Conservation (phyloP, 1,284 basidiomycete genomes). For the Trametes sp. region DNA sequence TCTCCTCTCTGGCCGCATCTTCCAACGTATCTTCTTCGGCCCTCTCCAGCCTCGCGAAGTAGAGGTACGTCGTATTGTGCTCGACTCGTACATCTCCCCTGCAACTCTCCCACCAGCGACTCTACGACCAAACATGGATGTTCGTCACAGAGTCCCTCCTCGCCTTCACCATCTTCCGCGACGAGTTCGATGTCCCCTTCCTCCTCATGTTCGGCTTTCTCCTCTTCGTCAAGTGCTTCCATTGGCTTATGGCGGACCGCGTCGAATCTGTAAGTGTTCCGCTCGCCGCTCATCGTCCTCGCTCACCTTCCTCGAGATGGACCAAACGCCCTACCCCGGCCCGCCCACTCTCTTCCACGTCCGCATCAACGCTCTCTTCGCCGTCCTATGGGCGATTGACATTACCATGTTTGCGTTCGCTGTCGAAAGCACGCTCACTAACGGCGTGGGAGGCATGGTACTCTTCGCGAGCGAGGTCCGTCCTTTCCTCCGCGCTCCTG, state of each 20-base stretch:
- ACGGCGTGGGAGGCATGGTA: slow-evolving; percentile 90
- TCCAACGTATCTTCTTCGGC: slow-evolving; percentile 95
- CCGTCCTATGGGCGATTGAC: slow-evolving; percentile 76
- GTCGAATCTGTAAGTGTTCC: slow-evolving; percentile 88
- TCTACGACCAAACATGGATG: slow-evolving; percentile 97
- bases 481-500: slow-evolving; percentile 10
- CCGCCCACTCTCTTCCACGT: slow-evolving; percentile 86
- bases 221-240: slow-evolving; percentile 96
- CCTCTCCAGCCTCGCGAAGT: slow-evolving; percentile 88
- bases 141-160: slow-evolving; percentile 96
- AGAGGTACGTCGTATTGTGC: slow-evolving; percentile 72
- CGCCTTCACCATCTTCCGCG: slow-evolving; percentile 96
- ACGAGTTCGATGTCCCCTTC: slow-evolving; percentile 93
- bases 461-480: slow-evolving; percentile 93
- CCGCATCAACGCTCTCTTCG: slow-evolving; percentile 78
- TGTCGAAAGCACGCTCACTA: slow-evolving; percentile 78
- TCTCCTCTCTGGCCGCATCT: slow-evolving; percentile 76
- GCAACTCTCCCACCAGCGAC: slow-evolving; percentile 59
- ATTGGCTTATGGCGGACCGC: slow-evolving; percentile 94
- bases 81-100: slow-evolving; percentile 4
- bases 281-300: neutral
- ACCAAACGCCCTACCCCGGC: slow-evolving; percentile 90
- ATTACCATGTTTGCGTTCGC: slow-evolving; percentile 78
- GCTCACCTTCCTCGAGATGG: slow-evolving; percentile 72
- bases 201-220: slow-evolving; percentile 92